Conservation (phyloP, 129 eudicot species). For the Solidago caesia region DNA sequence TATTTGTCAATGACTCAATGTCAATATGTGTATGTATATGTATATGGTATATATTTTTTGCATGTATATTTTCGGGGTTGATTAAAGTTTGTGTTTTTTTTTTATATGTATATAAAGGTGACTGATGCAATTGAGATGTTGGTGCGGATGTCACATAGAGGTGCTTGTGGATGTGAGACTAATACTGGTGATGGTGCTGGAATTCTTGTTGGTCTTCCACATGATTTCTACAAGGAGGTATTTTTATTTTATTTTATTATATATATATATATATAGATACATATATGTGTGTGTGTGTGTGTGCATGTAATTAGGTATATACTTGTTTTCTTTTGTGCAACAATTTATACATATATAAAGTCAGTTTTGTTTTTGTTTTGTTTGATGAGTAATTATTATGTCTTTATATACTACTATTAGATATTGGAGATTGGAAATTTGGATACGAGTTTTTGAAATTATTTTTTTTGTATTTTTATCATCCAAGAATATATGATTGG, state of each 20-base stretch:
- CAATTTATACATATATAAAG: too few species aligned
- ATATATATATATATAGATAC: background rate
- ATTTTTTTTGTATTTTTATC: background rate
- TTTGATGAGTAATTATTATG: background rate
- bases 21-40: background rate
- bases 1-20: too few species aligned
- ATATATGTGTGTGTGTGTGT: too few species aligned
- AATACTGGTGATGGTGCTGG: constrained; percentile 99
- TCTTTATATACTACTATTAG: too few species aligned
- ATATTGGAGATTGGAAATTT: too few species aligned
- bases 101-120: constrained; percentile 43
- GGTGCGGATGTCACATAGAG: constrained; percentile 97
- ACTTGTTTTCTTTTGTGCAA: too few species aligned
- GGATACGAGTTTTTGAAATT: background rate
- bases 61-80: background rate
- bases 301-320: too few species aligned
- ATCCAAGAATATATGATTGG: background rate
- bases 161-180: constrained; percentile 97
- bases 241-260: too few species aligned
- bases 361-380: too few species aligned
- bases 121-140: constrained; percentile 97
- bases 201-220: constrained; percentile 95
- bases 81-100: background rate
- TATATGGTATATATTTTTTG: background rate
- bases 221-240: constrained; percentile 87